These are phyloP conservation scores for Colletotrichum camelliae DNA, from an alignment of 2,329 filamentous ascomycete genomes.

Conservation along the genomic window DNA sequence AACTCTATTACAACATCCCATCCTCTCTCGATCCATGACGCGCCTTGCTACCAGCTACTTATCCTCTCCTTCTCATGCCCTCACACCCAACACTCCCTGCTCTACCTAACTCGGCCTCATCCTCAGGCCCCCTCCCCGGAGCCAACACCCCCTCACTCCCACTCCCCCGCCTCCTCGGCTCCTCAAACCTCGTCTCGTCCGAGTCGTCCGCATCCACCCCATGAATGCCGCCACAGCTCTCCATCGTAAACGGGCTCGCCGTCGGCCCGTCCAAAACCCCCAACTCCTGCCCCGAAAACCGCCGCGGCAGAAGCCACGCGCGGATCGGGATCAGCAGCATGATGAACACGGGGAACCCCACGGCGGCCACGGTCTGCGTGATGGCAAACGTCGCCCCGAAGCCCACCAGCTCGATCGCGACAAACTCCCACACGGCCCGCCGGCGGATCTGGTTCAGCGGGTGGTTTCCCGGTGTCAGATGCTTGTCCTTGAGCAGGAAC, in stretches of 20 bases:
- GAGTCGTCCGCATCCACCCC: slow-evolving; percentile 39
- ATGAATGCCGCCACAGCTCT: slow-evolving; percentile 71
- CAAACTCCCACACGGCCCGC: slow-evolving; percentile 73
- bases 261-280: slow-evolving; percentile 73
- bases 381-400: slow-evolving; percentile 84
- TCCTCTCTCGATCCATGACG: rapidly evolving
- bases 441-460: slow-evolving; percentile 71
- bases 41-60: rapidly evolving
- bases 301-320: slow-evolving; percentile 65
- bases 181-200: not conserved
- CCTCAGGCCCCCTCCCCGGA: slow-evolving; percentile 37
- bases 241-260: slow-evolving; percentile 77
- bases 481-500: slow-evolving; percentile 69
- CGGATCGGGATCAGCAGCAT: slow-evolving; percentile 71
- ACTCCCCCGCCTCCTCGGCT: slow-evolving; percentile 20
- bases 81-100: not conserved
- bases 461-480: slow-evolving; percentile 63
- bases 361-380: slow-evolving; percentile 82
- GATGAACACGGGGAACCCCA: slow-evolving; percentile 81
- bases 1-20: not conserved
- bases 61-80: not conserved
- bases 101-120: slow-evolving; percentile 37
- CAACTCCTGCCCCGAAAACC: slow-evolving; percentile 67
- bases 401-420: slow-evolving; percentile 69
- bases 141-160: slow-evolving; percentile 30